These are phyloP conservation scores for Tagetes patula DNA, from an alignment of 129 eudicot species.

Conservation along the genomic window DNA sequence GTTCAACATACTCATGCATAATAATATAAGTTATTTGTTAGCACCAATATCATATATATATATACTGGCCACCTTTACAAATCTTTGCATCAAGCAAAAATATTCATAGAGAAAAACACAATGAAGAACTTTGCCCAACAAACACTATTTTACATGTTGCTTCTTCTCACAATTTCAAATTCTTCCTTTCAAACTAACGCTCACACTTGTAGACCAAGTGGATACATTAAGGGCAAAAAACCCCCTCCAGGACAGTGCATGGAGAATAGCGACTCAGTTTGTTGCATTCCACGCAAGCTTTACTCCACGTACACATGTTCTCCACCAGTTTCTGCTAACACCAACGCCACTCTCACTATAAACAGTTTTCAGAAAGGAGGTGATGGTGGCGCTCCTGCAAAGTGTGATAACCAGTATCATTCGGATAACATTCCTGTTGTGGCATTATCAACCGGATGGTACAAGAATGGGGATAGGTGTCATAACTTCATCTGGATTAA, in stretches of 20 bases:
- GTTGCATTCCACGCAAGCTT: conserved; percentile 32
- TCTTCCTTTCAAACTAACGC: not conserved
- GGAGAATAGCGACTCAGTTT: conserved; percentile 25
- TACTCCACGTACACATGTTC: conserved; percentile 43
- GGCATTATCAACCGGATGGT: conserved; percentile 29
- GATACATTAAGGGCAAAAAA: conserved; percentile 14
- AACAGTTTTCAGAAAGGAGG: conserved; percentile 34
- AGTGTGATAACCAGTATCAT: conserved; percentile 28
- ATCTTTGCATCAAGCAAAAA: not conserved
- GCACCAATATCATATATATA: too few relatives aligned
- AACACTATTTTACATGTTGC: not conserved
- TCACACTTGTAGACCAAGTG: not conserved
- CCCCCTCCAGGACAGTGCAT: conserved; percentile 32
- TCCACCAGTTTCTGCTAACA: conserved; percentile 25
- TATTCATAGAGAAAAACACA: not conserved
- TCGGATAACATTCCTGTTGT: conserved; percentile 15
- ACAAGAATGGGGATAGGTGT: conserved; percentile 22
- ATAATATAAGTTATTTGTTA: too few relatives aligned
- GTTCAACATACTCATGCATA: too few relatives aligned
- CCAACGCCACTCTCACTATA: conserved; percentile 38
- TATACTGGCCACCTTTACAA: not conserved
- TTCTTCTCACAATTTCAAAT: not conserved
- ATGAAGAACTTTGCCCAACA: not conserved
- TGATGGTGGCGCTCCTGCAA: conserved; percentile 26
- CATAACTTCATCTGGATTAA: conserved; percentile 15